A percentile compares a stretch with the other conserved stretches of the same genome.
Evolutionary conservation across 768 basidiomycete genomes (phyloP).

Genomic region (Termitomyces sp.): DNA sequence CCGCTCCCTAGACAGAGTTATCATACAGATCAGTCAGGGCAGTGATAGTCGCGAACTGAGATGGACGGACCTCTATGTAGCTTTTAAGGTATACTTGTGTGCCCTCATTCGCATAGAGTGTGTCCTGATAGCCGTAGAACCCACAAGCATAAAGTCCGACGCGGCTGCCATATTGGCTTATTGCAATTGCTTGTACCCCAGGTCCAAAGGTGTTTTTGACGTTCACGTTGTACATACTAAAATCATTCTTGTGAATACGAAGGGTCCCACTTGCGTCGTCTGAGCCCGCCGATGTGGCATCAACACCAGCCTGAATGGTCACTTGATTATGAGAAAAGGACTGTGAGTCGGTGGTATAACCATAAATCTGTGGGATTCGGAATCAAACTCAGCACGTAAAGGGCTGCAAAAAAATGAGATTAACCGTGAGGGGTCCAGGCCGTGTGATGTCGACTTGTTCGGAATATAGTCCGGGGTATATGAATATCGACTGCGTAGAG

Average conservation of each 20-base stretch:
- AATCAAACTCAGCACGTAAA: neutral
- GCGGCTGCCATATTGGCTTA: conserved; percentile 46
- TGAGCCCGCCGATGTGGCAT: conserved; percentile 35
- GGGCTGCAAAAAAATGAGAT: neutral
- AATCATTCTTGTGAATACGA: conserved; percentile 45
- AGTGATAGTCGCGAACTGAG: neutral
- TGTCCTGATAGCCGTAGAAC: conserved; percentile 48
- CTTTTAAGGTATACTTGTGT: conserved; percentile 45
- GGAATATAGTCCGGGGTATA: conserved; percentile 44
- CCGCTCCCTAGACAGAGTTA: conserved; percentile 33
- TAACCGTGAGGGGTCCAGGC: conserved; percentile 23
- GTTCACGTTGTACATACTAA: conserved; percentile 49
- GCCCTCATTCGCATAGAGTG: conserved; percentile 41
- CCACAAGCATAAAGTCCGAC: conserved; percentile 44
- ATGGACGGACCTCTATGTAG: conserved; percentile 40
- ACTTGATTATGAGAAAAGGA: conserved; percentile 38
- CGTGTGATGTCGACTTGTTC: conserved; percentile 47
- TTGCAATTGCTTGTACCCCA: conserved; percentile 45
- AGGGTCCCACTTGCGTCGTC: conserved; percentile 48
- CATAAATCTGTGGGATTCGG: conserved; percentile 32
- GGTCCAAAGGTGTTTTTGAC: conserved; percentile 44
- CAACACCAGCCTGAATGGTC: conserved; percentile 33
- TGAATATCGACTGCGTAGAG: conserved; percentile 38
- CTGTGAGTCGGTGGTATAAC: conserved; percentile 39
- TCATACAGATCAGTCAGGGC: neutral